A percentile compares a stretch with the other conserved stretches of the same genome.
Conservation (phyloP, 2,329 filamentous ascomycete genomes). For the Aureobasidium zeae region DNA sequence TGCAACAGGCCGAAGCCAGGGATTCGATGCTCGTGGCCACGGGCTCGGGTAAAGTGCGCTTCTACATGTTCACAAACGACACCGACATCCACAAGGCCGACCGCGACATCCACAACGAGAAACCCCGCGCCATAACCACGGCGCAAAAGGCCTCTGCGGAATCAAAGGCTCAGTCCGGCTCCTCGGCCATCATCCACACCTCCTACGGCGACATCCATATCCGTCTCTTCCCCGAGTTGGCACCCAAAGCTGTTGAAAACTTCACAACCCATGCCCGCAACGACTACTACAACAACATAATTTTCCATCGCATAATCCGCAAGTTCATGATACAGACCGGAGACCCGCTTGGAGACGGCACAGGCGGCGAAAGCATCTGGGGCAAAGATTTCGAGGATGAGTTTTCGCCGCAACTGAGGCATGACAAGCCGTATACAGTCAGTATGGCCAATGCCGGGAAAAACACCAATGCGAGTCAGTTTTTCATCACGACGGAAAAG, state of each 20-base stretch:
- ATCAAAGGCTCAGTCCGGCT: conserved; percentile 61
- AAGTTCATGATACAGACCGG: conserved; percentile 98
- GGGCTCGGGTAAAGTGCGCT: conserved; percentile 76
- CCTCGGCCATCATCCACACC: conserved; percentile 78
- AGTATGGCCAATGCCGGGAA: conserved; percentile 97
- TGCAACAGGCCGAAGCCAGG: conserved; percentile 81
- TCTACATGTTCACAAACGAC: conserved; percentile 97
- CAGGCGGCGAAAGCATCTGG: conserved; percentile 87
- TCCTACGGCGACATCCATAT: conserved; percentile 90
- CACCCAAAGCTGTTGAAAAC: conserved; percentile 92
- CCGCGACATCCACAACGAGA: conserved; percentile 91
- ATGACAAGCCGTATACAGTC: conserved; percentile 92
- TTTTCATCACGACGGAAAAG: conserved; percentile 97
- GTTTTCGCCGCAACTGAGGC: conserved; percentile 70
- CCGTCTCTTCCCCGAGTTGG: conserved; percentile 83
- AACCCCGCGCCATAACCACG: conserved; percentile 56
- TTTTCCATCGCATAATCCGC: conserved; percentile 92
- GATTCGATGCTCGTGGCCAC: conserved; percentile 85
- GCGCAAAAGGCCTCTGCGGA: conserved; percentile 41
- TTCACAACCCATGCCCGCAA: conserved; percentile 85
- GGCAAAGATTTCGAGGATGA: conserved; percentile 89
- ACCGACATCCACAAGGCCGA: conserved; percentile 71
- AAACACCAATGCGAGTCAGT: conserved; percentile 91
- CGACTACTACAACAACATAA: conserved; percentile 94
- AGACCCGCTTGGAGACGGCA: conserved; percentile 80